Percentiles rank a stretch among this genome's conserved stretches.
Evolutionary conservation across 108 stramenopile species (phyloP).

Genomic region (Mayamaea pseudoterrestris): DNA sequence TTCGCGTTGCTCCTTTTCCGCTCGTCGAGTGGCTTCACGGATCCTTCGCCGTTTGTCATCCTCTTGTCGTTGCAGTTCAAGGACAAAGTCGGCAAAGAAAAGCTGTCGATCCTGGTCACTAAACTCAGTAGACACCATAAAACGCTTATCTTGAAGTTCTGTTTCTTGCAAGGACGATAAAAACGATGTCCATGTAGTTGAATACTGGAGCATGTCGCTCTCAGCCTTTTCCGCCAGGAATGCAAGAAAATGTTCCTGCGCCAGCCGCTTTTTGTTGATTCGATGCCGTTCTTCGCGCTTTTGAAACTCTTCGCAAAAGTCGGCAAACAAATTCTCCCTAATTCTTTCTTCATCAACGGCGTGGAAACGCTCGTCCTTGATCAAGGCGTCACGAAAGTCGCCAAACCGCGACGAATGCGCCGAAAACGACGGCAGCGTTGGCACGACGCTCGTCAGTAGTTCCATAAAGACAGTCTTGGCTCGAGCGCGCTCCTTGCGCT

Average conservation of each 20-base stretch:
- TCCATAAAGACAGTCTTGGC: conserved; percentile 61
- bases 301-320: conserved; percentile 64
- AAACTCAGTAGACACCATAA: conserved; percentile 21
- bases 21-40: conserved; percentile 55
- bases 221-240: conserved; percentile 56
- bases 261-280: conserved; percentile 48
- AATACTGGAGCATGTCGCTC: conserved; percentile 45
- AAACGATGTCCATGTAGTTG: conserved; percentile 67
- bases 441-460: conserved; percentile 45
- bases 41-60: conserved; percentile 70
- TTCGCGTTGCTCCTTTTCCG: conserved; percentile 74
- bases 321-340: conserved; percentile 54
- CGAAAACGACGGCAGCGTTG: conserved; percentile 26
- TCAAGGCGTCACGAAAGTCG: conserved; percentile 41
- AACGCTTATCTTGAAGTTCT: conserved; percentile 40
- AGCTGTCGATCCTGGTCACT: conserved; percentile 58
- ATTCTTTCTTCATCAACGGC: conserved; percentile 57
- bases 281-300: conserved; percentile 69
- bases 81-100: conserved; percentile 66
- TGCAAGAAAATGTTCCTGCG: conserved; percentile 36
- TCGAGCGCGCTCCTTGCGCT: conserved; percentile 60
- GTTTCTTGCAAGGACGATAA: conserved; percentile 16
- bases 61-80: conserved; percentile 57
- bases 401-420: conserved; percentile 30
- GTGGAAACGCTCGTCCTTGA: conserved; percentile 75